A percentile compares a stretch with the other conserved stretches of the same genome.
Evolutionary conservation across 2,329 filamentous ascomycete genomes (phyloP).

Genomic region (Pochonia chlamydosporia): DNA sequence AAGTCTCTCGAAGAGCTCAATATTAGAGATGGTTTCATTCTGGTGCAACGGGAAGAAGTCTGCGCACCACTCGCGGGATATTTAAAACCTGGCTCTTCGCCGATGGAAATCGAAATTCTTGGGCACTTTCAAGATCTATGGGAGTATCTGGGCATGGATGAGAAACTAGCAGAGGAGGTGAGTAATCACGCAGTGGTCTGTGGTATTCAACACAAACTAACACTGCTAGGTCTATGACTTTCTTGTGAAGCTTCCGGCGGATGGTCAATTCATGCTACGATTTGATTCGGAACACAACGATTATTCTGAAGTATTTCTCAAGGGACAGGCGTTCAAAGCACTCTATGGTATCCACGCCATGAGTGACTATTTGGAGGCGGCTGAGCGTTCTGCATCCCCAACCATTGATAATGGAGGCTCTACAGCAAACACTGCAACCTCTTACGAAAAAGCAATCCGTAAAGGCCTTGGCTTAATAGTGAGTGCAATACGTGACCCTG

Average conservation of each 20-base stretch:
- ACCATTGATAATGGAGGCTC: conserved; percentile 17
- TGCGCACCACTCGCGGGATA: conserved; percentile 34
- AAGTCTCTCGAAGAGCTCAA: conserved; percentile 64
- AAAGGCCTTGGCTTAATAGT: conserved; percentile 50
- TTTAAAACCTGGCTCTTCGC: conserved; percentile 46
- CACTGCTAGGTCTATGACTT: conserved; percentile 59
- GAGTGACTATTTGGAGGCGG: conserved; percentile 49
- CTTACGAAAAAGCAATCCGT: conserved; percentile 20
- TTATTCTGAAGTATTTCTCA: conserved; percentile 60
- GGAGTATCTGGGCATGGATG: conserved; percentile 69
- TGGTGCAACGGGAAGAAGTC: conserved; percentile 56
- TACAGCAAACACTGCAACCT: not conserved
- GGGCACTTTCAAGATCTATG: conserved; percentile 81
- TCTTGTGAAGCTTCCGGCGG: conserved; percentile 62
- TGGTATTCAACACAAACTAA: conserved; percentile 12
- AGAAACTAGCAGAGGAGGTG: conserved; percentile 63
- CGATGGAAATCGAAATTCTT: conserved; percentile 72
- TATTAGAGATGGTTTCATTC: conserved; percentile 57
- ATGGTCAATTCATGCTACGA: conserved; percentile 53
- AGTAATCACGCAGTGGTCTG: conserved; percentile 9
- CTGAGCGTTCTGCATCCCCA: conserved; percentile 24
- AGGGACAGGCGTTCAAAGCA: conserved; percentile 63
- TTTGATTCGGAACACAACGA: conserved; percentile 50
- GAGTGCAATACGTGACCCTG: conserved; percentile 52
- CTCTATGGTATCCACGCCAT: conserved; percentile 69